Conservation (phyloP, 495 filamentous ascomycete species). For the Penicillium chermesinum region DNA sequence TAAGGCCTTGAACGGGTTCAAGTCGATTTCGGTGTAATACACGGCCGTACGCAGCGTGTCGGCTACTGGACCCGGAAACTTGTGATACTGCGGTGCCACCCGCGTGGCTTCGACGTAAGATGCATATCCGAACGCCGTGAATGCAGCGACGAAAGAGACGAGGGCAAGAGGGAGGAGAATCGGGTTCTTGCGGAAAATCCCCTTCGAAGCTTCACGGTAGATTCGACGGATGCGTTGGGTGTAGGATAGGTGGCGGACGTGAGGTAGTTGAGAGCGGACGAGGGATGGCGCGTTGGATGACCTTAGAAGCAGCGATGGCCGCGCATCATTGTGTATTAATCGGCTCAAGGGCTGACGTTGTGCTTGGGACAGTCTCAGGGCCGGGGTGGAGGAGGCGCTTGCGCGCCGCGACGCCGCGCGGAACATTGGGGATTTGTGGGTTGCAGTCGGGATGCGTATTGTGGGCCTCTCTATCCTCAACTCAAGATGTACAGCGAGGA, state of each 20-base stretch:
- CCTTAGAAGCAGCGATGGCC: constrained; percentile 14
- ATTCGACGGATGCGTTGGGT: constrained; percentile 27
- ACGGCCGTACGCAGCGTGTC: constrained; percentile 77
- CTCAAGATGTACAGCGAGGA: neutral
- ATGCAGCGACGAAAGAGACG: constrained; percentile 41
- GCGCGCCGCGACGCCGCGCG: constrained; percentile 31
- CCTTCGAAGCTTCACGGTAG: constrained; percentile 37
- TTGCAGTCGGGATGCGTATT: neutral
- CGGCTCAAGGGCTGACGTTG: constrained; percentile 16
- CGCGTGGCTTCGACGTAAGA: constrained; percentile 62
- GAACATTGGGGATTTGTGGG: constrained; percentile 26
- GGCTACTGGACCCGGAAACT: constrained; percentile 76
- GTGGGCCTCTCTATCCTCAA: too few species aligned
- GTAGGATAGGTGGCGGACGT: constrained; percentile 19
- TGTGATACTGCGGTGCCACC: constrained; percentile 59
- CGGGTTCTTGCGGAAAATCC: constrained; percentile 46
- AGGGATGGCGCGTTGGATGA: constrained; percentile 6
- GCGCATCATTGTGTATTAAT: constrained; percentile 21
- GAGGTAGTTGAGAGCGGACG: constrained; percentile 8
- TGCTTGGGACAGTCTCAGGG: constrained; percentile 13
- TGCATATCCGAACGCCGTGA: constrained; percentile 33
- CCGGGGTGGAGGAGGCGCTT: constrained; percentile 19
- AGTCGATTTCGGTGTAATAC: constrained; percentile 73
- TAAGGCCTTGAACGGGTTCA: constrained; percentile 67
- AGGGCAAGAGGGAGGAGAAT: constrained; percentile 45